Evolutionary conservation across 257 asterid species (phyloP), one percentile per base, ranked within the genome.

Genomic region (Petunia axillaris): DNA sequence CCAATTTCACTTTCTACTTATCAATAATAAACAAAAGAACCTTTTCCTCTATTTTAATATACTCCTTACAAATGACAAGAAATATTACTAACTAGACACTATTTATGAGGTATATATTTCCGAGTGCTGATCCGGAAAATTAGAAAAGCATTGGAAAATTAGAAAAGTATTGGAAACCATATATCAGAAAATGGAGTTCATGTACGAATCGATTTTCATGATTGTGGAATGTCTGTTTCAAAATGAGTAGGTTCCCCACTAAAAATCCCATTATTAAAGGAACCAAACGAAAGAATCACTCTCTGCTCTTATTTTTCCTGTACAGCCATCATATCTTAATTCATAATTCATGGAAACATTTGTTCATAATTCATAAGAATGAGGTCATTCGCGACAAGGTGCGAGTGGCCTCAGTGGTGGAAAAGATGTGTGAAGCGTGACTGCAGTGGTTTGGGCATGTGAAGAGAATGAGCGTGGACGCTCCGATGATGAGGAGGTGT

Each of bases 181-280:
- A 71, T 43, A 71, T 48, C 5, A 70, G 14, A 44, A 46, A 36
- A 1, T 36, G 68, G 25, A 68, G 16, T 38, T 38, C 25, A 64
- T 11, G 44, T 14, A 64, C 1, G 59, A 3, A 70, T 1, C 16
- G 59, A 70, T 44, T 58, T 25, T 10, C 7, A 41, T 58, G 40
- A 77, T 77, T 48, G 80, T 77, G 68, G 44, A 58, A 64, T n/a
- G 58, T 58, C 71, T 58, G 14, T 59, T 57, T 59, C 58, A 77
- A 14, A 41, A 77, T 77, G 80, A 77, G 80, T 77, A 36, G 80
- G 80, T 77, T 77, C 59, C 80, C 80, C 80, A 77, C 80, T 77
- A 59, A 77, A 71, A 48, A 25, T 41, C 3, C 60, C 58, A 71
- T 71, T 71, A 71, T 71, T 48, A 71, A 48, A 67, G 50, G 37